These are phyloP conservation scores for Geotrichum candidum DNA, from an alignment of 1,139 yeast genomes.

Conservation along the genomic window DNA sequence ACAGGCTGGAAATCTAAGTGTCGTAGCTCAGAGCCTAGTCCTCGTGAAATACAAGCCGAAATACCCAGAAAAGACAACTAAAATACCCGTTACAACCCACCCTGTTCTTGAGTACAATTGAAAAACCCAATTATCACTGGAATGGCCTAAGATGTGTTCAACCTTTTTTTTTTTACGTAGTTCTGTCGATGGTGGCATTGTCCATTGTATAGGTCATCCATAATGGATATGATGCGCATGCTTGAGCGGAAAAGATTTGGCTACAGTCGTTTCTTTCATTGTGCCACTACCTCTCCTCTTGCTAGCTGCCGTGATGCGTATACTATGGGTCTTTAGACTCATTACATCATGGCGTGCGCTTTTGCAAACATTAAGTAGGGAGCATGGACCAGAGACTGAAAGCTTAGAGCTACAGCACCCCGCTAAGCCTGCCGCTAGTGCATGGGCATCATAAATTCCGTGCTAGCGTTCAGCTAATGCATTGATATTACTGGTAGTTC, in stretches of 20 bases:
- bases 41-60: neutral
- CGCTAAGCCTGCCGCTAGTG: neutral
- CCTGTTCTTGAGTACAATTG: too few species aligned
- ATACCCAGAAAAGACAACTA: neutral
- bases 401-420: neutral
- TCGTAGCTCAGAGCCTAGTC: neutral
- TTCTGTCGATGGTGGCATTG: neutral
- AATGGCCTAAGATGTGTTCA: too few species aligned
- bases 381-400: neutral
- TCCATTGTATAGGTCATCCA: neutral
- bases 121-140: too few species aligned
- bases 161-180: too few species aligned
- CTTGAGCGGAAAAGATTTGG: neutral
- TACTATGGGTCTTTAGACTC: neutral
- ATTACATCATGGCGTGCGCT: neutral
- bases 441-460: neutral
- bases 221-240: neutral
- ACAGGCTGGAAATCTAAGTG: neutral
- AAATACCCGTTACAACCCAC: neutral
- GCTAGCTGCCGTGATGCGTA: neutral
- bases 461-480: neutral
- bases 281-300: neutral
- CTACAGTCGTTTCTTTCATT: neutral
- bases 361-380: neutral
- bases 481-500: neutral